A percentile compares a stretch with the other conserved stretches of the same genome.
Evolutionary conservation across 2,329 filamentous ascomycete species (phyloP).

Genomic region (Cladophialophora bantiana): DNA sequence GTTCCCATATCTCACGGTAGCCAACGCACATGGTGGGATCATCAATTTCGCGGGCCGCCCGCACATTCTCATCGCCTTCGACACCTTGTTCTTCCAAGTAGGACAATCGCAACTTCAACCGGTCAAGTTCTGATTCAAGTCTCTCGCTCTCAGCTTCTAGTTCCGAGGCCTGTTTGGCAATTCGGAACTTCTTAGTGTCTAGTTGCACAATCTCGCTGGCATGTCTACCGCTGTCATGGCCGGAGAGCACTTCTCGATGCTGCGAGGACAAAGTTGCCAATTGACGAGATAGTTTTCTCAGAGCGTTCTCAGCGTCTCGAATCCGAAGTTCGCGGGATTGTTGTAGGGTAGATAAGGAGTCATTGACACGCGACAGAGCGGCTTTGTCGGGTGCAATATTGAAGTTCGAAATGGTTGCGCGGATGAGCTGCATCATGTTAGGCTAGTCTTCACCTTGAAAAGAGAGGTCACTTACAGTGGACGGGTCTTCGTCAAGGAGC

Average conservation of each 20-base stretch:
- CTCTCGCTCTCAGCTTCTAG: constrained; percentile 94
- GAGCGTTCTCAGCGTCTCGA: constrained; percentile 69
- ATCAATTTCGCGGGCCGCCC: constrained; percentile 60
- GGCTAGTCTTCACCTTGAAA: constrained; percentile 9
- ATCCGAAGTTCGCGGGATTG: constrained; percentile 81
- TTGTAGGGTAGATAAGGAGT: constrained; percentile 82
- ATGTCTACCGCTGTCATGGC: constrained; percentile 78
- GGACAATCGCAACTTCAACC: constrained; percentile 75
- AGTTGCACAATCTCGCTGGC: constrained; percentile 83
- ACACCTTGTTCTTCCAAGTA: constrained; percentile 87
- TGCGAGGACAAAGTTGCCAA: constrained; percentile 77
- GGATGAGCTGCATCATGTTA: constrained; percentile 71
- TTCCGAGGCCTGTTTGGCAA: constrained; percentile 89
- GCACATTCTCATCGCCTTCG: constrained; percentile 68
- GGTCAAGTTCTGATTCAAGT: constrained; percentile 77
- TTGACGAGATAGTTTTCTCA: constrained; percentile 77
- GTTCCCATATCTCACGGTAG: constrained; percentile 32
- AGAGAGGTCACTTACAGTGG: constrained; percentile 65
- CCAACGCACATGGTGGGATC: constrained; percentile 55
- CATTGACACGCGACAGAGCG: constrained; percentile 81
- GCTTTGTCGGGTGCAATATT: constrained; percentile 88
- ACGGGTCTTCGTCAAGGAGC: constrained; percentile 93
- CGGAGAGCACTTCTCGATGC: constrained; percentile 74
- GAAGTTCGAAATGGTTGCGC: constrained; percentile 92
- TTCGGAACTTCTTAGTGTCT: constrained; percentile 92